Evolutionary conservation across 73 alveolate species (phyloP), one percentile per base, ranked within the genome.

Genomic region (Paramecium pentaurelia): DNA sequence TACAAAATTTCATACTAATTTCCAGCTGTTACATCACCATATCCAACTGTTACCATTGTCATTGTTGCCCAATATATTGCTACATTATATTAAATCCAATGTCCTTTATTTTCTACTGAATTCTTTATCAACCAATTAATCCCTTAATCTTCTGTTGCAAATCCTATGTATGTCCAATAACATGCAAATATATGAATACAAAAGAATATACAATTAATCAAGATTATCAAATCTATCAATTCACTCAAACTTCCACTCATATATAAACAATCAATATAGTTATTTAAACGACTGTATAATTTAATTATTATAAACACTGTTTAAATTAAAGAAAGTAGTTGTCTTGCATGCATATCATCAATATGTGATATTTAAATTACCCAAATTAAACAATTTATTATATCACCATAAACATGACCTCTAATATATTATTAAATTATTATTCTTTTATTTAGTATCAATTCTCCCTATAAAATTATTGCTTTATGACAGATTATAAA

Each of bases 41-140:
- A 64, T 14, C 84, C 84, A 11, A 64, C 84, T 11, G 84, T 64
- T 32, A 64, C 84, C 84, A 64, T 64, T 25, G 84, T 64, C 84
- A 64, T 64, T 0, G 84, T 64, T 28, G 84, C 84, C 84, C 84
- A 64, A 64, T 64, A 64, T 4, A 64, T 32, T 28, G 84, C 84
- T 3, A 32, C 16, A 64, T 64, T 64, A 10, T 64, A 64, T 32
- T 64, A 28, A 12, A 32, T 14, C 84, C 84, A 64, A 34, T 64
- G 47, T 64, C 47, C 84, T 9, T 32, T 32, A 34, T 64, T 34
- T 64, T 28, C 84, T 12, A 64, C 22, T 64, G 16, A 64, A 12
- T 64, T 64, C 8, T 64, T 64, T 64, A 64, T 64, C 12, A 64
- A n/a, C 84, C 84, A 64, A 34, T 64, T 64, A 3, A 32, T 64